Evolutionary conservation across 1,284 basidiomycete genomes (phyloP), one percentile per base, ranked within the genome.

Genomic region (Malassezia slooffiae): DNA sequence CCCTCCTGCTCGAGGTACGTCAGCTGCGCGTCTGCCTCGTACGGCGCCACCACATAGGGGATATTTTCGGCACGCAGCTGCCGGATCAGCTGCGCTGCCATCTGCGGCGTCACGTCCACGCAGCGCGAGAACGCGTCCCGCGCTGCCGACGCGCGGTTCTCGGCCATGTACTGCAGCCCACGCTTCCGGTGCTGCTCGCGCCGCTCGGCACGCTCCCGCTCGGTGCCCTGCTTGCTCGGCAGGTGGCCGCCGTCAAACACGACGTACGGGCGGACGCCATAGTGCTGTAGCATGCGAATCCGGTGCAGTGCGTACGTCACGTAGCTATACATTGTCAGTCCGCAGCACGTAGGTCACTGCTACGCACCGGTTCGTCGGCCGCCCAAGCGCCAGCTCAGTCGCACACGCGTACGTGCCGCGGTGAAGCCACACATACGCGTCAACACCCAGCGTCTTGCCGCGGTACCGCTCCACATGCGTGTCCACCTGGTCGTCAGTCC

Each of bases 361-460:
- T n/a, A 12, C 24, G 24, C 12, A 26, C 72, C 87, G 89, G 58
- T 23, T 38, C 1, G 90, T 91, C 40, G 72, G 75, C 63, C 80
- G 80, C 16, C 87, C 87, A 1, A 82, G 84, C 11, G 87, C 88
- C 33, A 97, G 73, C 54, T 95, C 88, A 30, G 63, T 46, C 31
- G 93, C 85, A 71, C 93, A 99, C 0, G 83, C 77, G 67, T 87
- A 91, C 1, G 86, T 80, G 10, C 89, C 93, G 57, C 82, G 80
- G 70, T 97, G 93, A n/a, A 99, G 76, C 91, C 91, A 96, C 35
- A 91, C 90, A 71, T 97, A 95, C 33, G 80, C 85, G 74, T 90
- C 83, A 34, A 87, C 78, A 3, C 82, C 85, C 28, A 88, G 71
- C 1, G 68, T 70, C 46, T 46, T 52, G 33, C 66, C 66, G 0